Percentiles rank a stretch among this genome's conserved stretches.
Conservation (phyloP, 2,329 filamentous ascomycete species). For the Alternaria gansuensis region DNA sequence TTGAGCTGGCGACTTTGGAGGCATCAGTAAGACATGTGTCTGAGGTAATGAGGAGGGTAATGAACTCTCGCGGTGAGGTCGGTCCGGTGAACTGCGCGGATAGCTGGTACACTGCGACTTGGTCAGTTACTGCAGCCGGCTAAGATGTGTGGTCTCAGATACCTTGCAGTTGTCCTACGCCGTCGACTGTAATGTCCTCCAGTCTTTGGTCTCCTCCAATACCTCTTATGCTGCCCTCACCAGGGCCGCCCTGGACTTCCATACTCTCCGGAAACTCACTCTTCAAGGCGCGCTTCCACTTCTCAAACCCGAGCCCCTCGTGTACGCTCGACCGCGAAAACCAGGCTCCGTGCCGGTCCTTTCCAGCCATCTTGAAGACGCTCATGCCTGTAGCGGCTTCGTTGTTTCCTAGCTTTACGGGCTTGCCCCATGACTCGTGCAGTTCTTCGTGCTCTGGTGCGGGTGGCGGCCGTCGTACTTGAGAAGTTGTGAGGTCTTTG, state of each 20-base stretch:
- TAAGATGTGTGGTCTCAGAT: constrained; percentile 22
- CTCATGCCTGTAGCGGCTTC: constrained; percentile 79
- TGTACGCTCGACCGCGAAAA: constrained; percentile 88
- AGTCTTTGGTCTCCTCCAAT: constrained; percentile 82
- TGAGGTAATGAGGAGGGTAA: constrained; percentile 78
- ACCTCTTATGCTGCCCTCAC: constrained; percentile 79
- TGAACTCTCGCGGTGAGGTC: constrained; percentile 86
- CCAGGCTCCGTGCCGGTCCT: constrained; percentile 87
- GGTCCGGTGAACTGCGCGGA: constrained; percentile 91
- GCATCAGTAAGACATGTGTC: constrained; percentile 60
- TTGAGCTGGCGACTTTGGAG: constrained; percentile 52
- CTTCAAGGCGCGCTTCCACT: constrained; percentile 79
- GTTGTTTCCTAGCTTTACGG: constrained; percentile 73
- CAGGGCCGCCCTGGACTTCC: constrained; percentile 72
- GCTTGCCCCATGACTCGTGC: constrained; percentile 86
- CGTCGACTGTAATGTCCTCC: constrained; percentile 68
- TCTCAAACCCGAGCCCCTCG: constrained; percentile 76
- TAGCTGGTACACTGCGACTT: constrained; percentile 75
- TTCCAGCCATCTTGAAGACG: constrained; percentile 80
- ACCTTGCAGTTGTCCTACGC: constrained; percentile 71
- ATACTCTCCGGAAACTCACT: constrained; percentile 82
- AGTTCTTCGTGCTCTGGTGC: constrained; percentile 66
- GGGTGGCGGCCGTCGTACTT: constrained; percentile 60
- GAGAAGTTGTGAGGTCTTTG: constrained; percentile 63
- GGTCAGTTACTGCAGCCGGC: constrained; percentile 11